phyloP scores from a whole-genome alignment of 345 rosid genomes.

The Eucalyptus viminalis region DNA sequence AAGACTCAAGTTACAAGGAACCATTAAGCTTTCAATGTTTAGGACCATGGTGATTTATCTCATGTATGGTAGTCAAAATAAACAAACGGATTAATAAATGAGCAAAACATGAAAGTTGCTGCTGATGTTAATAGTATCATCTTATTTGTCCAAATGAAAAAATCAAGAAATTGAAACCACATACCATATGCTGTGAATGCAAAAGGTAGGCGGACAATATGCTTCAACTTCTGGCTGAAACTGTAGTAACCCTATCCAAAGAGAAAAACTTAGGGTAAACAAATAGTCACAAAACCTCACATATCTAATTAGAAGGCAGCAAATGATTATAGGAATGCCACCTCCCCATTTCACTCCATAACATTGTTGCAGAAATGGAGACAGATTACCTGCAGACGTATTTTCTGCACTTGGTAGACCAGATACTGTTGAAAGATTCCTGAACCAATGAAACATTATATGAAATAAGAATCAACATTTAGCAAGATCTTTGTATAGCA shows the following conservation, averaged over 20 bases:
- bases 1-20: not conserved
- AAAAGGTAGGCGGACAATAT: slow-evolving; percentile 82
- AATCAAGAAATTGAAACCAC: not conserved
- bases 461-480: not conserved
- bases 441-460: slow-evolving; percentile 9
- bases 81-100: not conserved
- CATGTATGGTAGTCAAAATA: not conserved
- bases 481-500: not conserved
- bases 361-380: not conserved
- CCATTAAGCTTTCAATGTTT: not conserved
- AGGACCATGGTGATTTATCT: not conserved
- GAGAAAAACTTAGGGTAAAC: not conserved
- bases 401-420: slow-evolving; percentile 87
- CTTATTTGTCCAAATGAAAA: not conserved
- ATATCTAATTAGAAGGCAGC: not conserved
- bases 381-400: slow-evolving; percentile 65
- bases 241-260: slow-evolving; percentile 77
- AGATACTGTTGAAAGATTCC: slow-evolving; percentile 82
- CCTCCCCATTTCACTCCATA: not conserved
- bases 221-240: slow-evolving; percentile 97
- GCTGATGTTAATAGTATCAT: not conserved
- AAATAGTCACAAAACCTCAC: not conserved
- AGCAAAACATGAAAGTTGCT: not conserved
- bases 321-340: not conserved
- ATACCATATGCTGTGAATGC: slow-evolving; percentile 83